Percentiles rank a stretch among this genome's conserved stretches.
phyloP scores from a whole-genome alignment of 108 stramenopile species.

The Chaetoceros tenuissimus region DNA sequence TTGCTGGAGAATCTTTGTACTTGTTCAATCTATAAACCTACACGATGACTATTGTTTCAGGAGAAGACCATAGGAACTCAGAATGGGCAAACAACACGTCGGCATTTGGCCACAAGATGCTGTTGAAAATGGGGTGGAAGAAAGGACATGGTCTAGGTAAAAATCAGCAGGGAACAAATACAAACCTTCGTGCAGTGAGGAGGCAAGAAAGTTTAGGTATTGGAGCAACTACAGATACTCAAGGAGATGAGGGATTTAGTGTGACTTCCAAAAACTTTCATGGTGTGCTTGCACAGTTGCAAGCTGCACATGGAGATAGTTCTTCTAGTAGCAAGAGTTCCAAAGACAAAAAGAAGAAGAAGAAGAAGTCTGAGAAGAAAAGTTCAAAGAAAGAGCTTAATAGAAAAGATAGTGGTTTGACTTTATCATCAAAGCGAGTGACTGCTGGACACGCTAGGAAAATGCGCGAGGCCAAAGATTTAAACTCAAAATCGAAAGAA shows the following conservation, averaged over 20 bases:
- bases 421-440: slow-evolving; percentile 67
- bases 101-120: slow-evolving; percentile 54
- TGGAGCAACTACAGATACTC: slow-evolving; percentile 45
- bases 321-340: slow-evolving; percentile 8
- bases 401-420: slow-evolving; percentile 6
- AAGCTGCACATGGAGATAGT: slow-evolving; percentile 21
- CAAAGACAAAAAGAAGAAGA: slow-evolving; percentile 32
- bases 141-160: slow-evolving; percentile 79
- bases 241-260: slow-evolving; percentile 33
- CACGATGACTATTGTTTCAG: slow-evolving; percentile 64
- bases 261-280: slow-evolving; percentile 36
- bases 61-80: slow-evolving; percentile 57
- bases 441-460: slow-evolving; percentile 71
- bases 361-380: slow-evolving; percentile 32
- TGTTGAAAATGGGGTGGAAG: slow-evolving; percentile 90
- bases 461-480: slow-evolving; percentile 75
- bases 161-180: slow-evolving; percentile 42
- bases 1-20: too few species aligned
- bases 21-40: too few species aligned
- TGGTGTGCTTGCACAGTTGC: slow-evolving; percentile 30
- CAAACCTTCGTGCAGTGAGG: slow-evolving; percentile 28
- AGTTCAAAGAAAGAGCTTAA: slow-evolving; percentile 3
- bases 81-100: slow-evolving; percentile 60
- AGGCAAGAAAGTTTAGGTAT: slow-evolving; percentile 52
- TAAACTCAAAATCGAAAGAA: slow-evolving; percentile 41